These are phyloP conservation scores for Candida nanaspora DNA, from an alignment of 805 yeast species.

Conservation along the genomic window DNA sequence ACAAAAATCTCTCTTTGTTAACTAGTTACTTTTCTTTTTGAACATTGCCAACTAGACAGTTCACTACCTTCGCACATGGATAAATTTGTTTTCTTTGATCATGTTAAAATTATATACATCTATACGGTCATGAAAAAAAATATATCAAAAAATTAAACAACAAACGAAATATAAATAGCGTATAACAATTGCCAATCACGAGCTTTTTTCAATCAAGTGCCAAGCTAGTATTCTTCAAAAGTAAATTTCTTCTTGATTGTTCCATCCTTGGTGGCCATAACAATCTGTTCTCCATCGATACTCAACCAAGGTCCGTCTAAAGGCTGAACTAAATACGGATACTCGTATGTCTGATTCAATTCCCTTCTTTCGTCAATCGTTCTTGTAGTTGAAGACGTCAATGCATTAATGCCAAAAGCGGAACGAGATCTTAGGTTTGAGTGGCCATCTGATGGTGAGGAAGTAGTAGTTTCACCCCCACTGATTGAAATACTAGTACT, in stretches of 20 bases:
- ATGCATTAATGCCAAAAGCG: neutral
- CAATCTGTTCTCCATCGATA: constrained; percentile 48
- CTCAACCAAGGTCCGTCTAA: constrained; percentile 86
- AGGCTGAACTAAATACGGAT: constrained; percentile 62
- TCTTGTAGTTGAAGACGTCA: constrained; percentile 22
- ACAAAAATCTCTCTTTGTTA: neutral
- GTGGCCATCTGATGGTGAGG: neutral
- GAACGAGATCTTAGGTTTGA: neutral
- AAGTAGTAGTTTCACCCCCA: no score
- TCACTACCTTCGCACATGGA: no score
- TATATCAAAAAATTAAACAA: no score
- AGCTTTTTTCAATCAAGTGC: no score
- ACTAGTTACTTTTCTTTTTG: neutral
- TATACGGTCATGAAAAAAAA: neutral
- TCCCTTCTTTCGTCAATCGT: constrained; percentile 81
- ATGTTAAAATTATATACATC: neutral
- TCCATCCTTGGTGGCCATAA: constrained; percentile 37
- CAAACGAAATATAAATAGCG: no score
- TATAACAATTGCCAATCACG: no score
- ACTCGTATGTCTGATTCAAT: constrained; percentile 60
- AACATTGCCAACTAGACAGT: no score
- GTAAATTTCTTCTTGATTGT: constrained; percentile 21
- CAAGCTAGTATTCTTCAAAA: constrained; percentile 19
- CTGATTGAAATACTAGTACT: no score
- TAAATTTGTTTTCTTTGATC: no score